These are phyloP conservation scores for Centella asiatica DNA, from an alignment of 129 eudicot species.

Conservation along the genomic window DNA sequence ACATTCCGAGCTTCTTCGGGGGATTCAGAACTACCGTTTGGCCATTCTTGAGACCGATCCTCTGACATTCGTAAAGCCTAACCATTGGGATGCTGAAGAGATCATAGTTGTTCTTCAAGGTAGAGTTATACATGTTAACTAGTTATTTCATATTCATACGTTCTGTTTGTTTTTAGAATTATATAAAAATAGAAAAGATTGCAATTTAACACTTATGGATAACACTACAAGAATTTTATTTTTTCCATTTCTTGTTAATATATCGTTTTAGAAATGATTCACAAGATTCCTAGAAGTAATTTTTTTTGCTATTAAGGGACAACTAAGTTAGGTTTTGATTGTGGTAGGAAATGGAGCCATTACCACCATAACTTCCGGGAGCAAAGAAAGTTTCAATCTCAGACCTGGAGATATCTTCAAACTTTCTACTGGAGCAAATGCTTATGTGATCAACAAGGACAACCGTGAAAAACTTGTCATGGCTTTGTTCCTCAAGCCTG, in stretches of 20 bases:
- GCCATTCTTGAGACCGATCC: conserved; percentile 64
- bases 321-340: no score
- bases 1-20: conserved; percentile 50
- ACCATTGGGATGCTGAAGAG: conserved; percentile 47
- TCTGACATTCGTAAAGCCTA: conserved; percentile 54
- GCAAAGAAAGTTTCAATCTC: conserved; percentile 48
- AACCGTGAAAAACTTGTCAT: conserved; percentile 44
- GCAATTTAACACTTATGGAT: no score
- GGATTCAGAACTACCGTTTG: conserved; percentile 57
- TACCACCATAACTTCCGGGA: conserved; percentile 10
- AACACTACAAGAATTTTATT: no score
- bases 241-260: no score
- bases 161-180: no score
- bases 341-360: neutral
- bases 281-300: no score
- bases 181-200: no score
- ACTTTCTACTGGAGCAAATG: conserved; percentile 21
- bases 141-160: no score
- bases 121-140: neutral
- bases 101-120: conserved; percentile 55
- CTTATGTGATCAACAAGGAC: conserved; percentile 46
- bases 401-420: conserved; percentile 49
- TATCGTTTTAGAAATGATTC: no score
- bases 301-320: no score
- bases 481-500: conserved; percentile 45